Conservation (phyloP, 2,329 filamentous ascomycete genomes). For the Exophiala xenobiotica region DNA sequence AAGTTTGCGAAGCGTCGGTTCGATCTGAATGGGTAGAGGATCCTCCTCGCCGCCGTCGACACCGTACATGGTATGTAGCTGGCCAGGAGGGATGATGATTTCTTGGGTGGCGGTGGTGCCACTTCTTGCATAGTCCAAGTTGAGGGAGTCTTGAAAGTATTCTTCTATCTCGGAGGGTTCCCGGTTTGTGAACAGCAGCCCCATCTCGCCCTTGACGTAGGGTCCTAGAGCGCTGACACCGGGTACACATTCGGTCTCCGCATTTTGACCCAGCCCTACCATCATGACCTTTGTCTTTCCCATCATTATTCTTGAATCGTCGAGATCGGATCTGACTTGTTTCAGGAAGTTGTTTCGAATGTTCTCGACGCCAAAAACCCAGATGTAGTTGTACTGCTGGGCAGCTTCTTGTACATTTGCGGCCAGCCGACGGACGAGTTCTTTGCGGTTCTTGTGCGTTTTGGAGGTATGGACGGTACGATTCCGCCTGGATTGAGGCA, state of each 20-base stretch:
- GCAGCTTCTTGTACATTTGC: conserved; percentile 81
- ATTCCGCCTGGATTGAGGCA: conserved; percentile 96
- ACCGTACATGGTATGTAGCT: conserved; percentile 65
- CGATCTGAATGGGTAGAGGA: conserved; percentile 80
- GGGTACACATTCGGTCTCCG: conserved; percentile 76
- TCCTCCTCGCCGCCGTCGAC: conserved; percentile 72
- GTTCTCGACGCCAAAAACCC: conserved; percentile 92
- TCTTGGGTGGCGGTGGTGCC: conserved; percentile 71
- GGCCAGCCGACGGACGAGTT: conserved; percentile 82
- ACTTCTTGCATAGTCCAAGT: conserved; percentile 87
- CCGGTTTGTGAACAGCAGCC: conserved; percentile 86
- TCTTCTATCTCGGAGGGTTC: conserved; percentile 63
- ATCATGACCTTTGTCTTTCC: conserved; percentile 99
- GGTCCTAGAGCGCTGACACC: conserved; percentile 69
- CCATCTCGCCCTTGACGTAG: conserved; percentile 78
- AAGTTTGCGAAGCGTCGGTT: conserved; percentile 85
- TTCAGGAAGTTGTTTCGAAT: conserved; percentile 82
- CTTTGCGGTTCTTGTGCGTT: conserved; percentile 85
- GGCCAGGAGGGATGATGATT: conserved; percentile 79
- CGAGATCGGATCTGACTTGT: conserved; percentile 38
- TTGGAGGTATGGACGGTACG: conserved; percentile 87
- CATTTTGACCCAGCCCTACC: conserved; percentile 78
- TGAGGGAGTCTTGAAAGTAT: conserved; percentile 71
- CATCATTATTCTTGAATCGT: conserved; percentile 72
- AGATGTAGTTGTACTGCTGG: conserved; percentile 83